Base-by-base conservation (phyloP, 257 asterid species). In the Euphrasia confusa region DNA sequence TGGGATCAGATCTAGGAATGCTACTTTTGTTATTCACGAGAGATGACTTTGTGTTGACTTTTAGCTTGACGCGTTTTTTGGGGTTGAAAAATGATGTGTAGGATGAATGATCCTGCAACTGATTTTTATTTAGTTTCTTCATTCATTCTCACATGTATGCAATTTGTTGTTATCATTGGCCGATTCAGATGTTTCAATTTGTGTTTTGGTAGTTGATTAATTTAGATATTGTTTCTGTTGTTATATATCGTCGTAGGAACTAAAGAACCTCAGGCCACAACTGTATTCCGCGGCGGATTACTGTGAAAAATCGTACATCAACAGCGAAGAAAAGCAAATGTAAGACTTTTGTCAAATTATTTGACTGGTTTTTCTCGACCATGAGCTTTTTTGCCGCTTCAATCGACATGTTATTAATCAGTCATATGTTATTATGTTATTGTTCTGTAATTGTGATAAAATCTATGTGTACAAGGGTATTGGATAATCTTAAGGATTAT, bases 271-370 rank as follows among this genome's bases (percentile, higher is more conserved):
- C 58, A 81, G 95, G 78, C 95, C 98, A 49, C 97, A 92, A 71
- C 95, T 92, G 47, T 84, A 92, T 76, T 86, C 95, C 64, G 98
- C 97, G 40, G 98, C 98, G 10, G 95, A 92, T 49, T 88, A 92
- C 71, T 92, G 97, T 75, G 97, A 92, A 45, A 92, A 86, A 80
- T 92, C 98, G 2, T 88, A 88, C 64, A 80, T 81, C 60, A 83
- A 79, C 50, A 92, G 94, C 33, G 98, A 86, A 69, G 88, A 89
- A 77, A 92, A 92, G 74, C 93, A 89, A 78, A 80, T 88, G 98
- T 89, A 79, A 81, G 90, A 39, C 60, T 65, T 66, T 58, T 50
- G 48, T 57, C 49, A 11, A 64, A 33, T 54, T 56, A 65, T 52
- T 27, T 49, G 27, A 40, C 17, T 58, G 42, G 45, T 15, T 64